Conservation (phyloP, 2,329 filamentous ascomycete species). For the Sporothrix luriei region DNA sequence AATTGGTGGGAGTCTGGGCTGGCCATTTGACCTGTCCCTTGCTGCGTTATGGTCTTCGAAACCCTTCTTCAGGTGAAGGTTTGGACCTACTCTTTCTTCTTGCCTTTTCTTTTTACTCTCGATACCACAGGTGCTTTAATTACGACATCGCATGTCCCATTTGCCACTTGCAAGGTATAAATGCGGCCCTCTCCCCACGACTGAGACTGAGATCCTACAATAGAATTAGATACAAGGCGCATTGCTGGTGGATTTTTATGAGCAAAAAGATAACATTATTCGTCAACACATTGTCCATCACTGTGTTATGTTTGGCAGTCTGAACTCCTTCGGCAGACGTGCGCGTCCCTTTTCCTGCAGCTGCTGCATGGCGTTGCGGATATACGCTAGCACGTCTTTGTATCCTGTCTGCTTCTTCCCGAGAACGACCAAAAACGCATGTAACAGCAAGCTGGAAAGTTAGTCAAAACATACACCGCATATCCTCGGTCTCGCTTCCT, state of each 20-base stretch:
- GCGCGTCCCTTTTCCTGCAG: constrained; percentile 39
- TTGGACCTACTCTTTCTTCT: not conserved
- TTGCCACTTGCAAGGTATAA: not conserved
- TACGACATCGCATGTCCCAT: not conserved
- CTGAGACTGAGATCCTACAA: not conserved
- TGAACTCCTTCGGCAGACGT: constrained; percentile 31
- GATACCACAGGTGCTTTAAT: not conserved
- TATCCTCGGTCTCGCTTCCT: too few relatives aligned
- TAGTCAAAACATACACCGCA: constrained; percentile 29
- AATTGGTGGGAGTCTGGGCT: constrained; percentile 62
- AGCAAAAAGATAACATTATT: not conserved
- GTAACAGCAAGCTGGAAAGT: constrained; percentile 63
- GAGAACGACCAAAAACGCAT: constrained; percentile 71
- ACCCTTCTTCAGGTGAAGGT: not conserved
- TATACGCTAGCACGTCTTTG: constrained; percentile 65
- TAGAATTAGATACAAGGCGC: constrained; percentile 3
- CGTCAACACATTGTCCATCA: not conserved
- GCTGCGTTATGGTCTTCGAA: not conserved
- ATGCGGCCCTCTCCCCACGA: too few relatives aligned
- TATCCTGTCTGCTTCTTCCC: constrained; percentile 71
- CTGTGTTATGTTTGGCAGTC: not conserved
- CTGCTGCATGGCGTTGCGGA: constrained; percentile 54
- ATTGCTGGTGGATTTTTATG: not conserved
- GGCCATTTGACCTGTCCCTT: constrained; percentile 38
- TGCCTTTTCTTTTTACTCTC: not conserved